Evolutionary conservation across 352 stramenopile genomes (phyloP), one percentile per base, ranked within the genome.

Genomic region (Phytophthora kernoviae): DNA sequence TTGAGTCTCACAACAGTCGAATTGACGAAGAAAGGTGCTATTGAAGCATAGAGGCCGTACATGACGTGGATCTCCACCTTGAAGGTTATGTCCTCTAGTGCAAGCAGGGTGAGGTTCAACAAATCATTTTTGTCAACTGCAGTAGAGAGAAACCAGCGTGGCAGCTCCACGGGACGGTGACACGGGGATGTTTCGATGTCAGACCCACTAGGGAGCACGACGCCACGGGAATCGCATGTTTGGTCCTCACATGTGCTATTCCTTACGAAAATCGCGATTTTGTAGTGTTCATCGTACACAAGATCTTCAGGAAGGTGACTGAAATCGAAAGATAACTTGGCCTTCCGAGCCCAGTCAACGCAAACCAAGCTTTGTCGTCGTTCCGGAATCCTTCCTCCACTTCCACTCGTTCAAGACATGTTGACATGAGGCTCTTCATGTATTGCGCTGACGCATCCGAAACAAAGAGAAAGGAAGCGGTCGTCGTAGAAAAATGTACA

Each of bases 11-110:
- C 83, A 2, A 69, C 82, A 22, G 95, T 96, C 8, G 93, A 91
- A 53, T 98, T 98, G 22, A 90, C 70, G 62, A 99, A 99, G 44
- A 97, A 94, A 22, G 90, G 75, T 2, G 87, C 85, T 0, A 82
- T 56, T 0, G 96, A 68, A 0, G 92, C 62, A 46, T 95, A 98
- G 14, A 98, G 43, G 10, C 96, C 96, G 69, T 99, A 90, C 51
- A 97, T 84, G 44, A 99, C 83, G 56, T 99, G 96, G 17, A 99
- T 78, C 65, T 99, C 94, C 18, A 98, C 86, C 45, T 97, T 97
- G 51, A 99, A 87, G 7, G 96, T 81, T 17, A 98, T 73, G 76
- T 99, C 97, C 47, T 99, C 97, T 12, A 99, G 74, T 12, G 96
- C 93, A 14, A 97, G 67, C 8, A 99, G 47, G 0, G 95, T 98